A percentile compares a stretch with the other conserved stretches of the same genome.
These are phyloP conservation scores for Mrakia hoshinonis DNA, from an alignment of 768 basidiomycete species.

Conservation along the genomic window DNA sequence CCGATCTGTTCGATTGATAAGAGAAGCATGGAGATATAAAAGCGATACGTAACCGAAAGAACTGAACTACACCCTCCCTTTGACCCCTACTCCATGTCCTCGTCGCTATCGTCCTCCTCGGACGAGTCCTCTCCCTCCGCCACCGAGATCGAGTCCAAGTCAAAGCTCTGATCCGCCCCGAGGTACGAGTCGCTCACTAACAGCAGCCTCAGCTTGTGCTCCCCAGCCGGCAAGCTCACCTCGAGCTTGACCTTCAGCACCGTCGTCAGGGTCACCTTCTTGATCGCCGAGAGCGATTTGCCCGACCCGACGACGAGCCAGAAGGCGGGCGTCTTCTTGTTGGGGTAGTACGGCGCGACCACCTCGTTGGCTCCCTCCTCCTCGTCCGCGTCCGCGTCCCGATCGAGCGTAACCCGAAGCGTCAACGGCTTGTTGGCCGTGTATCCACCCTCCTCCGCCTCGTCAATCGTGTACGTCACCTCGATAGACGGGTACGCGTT, in stretches of 20 bases:
- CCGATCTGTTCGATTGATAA: background rate
- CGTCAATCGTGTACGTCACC: conserved; percentile 68
- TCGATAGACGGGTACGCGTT: conserved; percentile 95
- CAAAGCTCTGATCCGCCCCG: conserved; percentile 27
- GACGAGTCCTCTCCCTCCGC: conserved; percentile 23
- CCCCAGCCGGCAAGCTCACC: conserved; percentile 76
- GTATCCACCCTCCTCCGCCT: conserved; percentile 52
- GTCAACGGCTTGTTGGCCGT: conserved; percentile 68
- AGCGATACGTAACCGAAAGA: background rate
- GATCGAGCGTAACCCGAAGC: conserved; percentile 66
- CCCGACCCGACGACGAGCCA: conserved; percentile 77
- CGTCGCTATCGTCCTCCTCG: conserved; percentile 26
- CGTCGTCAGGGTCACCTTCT: conserved; percentile 64
- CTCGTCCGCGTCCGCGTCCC: conserved; percentile 73
- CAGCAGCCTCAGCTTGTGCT: conserved; percentile 62
- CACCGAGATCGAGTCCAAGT: conserved; percentile 22
- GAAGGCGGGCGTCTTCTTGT: conserved; percentile 87
- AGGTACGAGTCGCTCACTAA: conserved; percentile 48
- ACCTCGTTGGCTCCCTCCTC: conserved; percentile 65
- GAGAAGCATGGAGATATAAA: background rate
- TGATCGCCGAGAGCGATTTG: conserved; percentile 73
- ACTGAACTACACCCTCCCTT: background rate
- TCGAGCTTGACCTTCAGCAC: conserved; percentile 76
- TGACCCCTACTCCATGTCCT: conserved; percentile 23
- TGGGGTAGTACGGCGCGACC: conserved; percentile 88